These are phyloP conservation scores for Sporothrix phasma DNA, from an alignment of 2,329 filamentous ascomycete genomes.

Conservation along the genomic window DNA sequence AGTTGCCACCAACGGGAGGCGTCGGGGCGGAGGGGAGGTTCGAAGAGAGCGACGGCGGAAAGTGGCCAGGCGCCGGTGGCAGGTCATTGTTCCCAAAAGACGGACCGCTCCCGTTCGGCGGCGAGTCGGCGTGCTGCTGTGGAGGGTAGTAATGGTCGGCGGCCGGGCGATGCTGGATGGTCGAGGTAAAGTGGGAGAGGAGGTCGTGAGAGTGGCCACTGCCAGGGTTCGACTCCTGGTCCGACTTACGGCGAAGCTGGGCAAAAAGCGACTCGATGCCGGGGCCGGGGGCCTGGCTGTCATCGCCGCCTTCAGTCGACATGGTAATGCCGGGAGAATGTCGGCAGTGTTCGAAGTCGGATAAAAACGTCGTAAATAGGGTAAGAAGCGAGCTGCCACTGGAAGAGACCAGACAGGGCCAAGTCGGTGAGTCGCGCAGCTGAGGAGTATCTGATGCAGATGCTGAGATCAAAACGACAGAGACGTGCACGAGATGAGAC, in stretches of 20 bases:
- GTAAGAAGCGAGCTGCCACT: neutral
- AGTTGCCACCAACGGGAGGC: slow-evolving; percentile 32
- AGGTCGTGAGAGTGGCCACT: slow-evolving; percentile 25
- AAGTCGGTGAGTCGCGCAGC: neutral
- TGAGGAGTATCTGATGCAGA: neutral
- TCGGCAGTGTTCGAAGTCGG: neutral
- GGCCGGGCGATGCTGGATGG: slow-evolving; percentile 11
- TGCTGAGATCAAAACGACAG: neutral
- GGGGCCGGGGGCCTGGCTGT: slow-evolving; percentile 22
- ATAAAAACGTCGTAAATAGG: neutral
- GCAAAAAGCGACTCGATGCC: slow-evolving; percentile 34
- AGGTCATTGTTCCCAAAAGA: slow-evolving; percentile 19
- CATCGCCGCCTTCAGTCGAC: slow-evolving; percentile 15
- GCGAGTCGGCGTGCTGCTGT: slow-evolving; percentile 22
- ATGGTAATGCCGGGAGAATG: slow-evolving; percentile 6
- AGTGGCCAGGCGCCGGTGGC: neutral
- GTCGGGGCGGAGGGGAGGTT: slow-evolving; percentile 35
- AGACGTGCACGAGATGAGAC: neutral
- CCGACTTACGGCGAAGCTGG: slow-evolving; percentile 30
- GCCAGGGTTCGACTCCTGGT: slow-evolving; percentile 21
- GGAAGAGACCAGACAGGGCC: neutral
- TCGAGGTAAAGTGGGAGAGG: slow-evolving; percentile 23
- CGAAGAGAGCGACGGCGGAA: slow-evolving; percentile 21
- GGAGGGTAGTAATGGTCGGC: slow-evolving; percentile 24
- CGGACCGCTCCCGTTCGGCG: slow-evolving; percentile 18